phyloP scores from a whole-genome alignment of 345 rosid genomes.

The Hypericum androsaemum region DNA sequence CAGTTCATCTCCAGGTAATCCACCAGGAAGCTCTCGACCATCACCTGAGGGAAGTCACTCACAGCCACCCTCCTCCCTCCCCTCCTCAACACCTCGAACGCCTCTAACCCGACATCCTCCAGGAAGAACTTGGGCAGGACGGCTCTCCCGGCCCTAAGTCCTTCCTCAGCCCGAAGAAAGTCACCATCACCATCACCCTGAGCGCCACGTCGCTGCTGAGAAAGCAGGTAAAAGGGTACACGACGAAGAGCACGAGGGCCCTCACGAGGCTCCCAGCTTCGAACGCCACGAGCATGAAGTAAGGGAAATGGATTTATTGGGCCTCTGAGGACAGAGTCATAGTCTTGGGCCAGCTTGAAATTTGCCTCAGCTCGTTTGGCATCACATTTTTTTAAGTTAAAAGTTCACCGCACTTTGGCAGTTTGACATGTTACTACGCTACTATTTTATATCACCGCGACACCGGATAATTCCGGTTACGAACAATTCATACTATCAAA shows the following conservation, averaged over 20 bases:
- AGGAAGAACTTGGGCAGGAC: conserved; percentile 29
- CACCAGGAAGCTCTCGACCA: conserved; percentile 30
- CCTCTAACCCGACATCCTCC: conserved; percentile 25
- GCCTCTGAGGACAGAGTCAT: no score
- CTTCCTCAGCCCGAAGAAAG: conserved; percentile 22
- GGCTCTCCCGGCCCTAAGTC: conserved; percentile 23
- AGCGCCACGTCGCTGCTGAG: conserved; percentile 14
- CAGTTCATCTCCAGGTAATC: conserved; percentile 53
- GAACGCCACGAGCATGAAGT: conserved; percentile 37
- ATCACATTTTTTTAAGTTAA: no score
- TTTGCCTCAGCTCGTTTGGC: no score
- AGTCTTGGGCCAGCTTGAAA: no score
- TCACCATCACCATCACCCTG: conserved; percentile 21
- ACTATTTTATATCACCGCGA: no score
- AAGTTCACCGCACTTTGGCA: no score
- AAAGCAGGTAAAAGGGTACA: conserved; percentile 18
- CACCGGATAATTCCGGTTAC: no score
- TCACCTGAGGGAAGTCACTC: conserved; percentile 16
- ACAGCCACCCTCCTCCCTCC: conserved; percentile 16
- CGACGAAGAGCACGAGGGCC: conserved; percentile 22
- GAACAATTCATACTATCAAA: no score
- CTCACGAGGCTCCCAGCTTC: conserved; percentile 31
- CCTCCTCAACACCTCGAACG: conserved; percentile 14
- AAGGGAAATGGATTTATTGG: conserved; percentile 8
- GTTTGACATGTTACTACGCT: no score